phyloP scores from a whole-genome alignment of 352 stramenopile genomes.

The Phytophthora sp. region DNA sequence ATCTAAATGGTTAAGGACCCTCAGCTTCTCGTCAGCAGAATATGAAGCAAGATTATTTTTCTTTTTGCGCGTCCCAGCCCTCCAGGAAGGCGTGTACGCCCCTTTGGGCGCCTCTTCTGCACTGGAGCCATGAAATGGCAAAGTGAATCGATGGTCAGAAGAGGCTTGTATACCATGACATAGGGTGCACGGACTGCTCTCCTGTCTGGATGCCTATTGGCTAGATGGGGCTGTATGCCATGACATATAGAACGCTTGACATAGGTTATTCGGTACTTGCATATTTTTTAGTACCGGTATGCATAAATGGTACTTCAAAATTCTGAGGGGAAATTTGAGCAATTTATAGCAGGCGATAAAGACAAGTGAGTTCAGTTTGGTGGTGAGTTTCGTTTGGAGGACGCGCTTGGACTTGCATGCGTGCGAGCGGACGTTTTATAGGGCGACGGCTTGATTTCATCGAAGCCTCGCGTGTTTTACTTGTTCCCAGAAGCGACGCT shows the following conservation, averaged over 20 bases:
- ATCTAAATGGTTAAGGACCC: neutral
- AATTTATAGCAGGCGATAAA: no score
- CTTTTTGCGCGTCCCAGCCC: neutral
- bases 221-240: neutral
- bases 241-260: neutral
- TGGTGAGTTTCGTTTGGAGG: no score
- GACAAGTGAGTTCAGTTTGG: no score
- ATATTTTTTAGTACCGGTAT: no score
- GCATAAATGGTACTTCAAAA: no score
- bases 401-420: no score
- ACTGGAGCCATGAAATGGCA: slow-evolving; percentile 10
- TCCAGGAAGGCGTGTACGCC: neutral
- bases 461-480: no score
- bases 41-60: neutral
- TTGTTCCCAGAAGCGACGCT: no score
- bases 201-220: neutral
- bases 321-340: no score
- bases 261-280: neutral
- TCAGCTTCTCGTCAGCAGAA: neutral
- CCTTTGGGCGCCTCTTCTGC: slow-evolving; percentile 2
- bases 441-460: no score
- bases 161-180: slow-evolving; percentile 1
- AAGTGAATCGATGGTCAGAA: slow-evolving; percentile 3
- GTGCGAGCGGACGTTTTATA: no score
- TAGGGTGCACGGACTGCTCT: neutral